A percentile compares a stretch with the other conserved stretches of the same genome.
These are phyloP conservation scores for Naganishia sp. DNA, from an alignment of 1,284 basidiomycete genomes.

Conservation along the genomic window DNA sequence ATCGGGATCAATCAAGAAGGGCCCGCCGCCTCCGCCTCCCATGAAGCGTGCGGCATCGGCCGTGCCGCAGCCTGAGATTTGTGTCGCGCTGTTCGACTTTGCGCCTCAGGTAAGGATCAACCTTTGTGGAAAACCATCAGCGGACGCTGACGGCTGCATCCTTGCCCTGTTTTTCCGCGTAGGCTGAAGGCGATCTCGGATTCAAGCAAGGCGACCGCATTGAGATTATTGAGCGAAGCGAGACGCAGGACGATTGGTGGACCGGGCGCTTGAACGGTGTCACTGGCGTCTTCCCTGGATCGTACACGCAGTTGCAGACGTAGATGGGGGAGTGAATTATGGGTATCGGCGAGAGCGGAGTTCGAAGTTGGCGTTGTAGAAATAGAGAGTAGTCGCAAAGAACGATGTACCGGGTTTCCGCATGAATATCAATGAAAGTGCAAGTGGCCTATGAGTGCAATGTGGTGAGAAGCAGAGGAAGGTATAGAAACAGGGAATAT, in stretches of 20 bases:
- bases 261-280: constrained; percentile 81
- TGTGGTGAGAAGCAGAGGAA: not conserved
- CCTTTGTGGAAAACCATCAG: too few species aligned
- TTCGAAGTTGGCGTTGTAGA: not conserved
- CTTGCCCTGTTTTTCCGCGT: constrained; percentile 23
- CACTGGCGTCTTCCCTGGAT: constrained; percentile 92
- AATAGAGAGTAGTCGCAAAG: not conserved
- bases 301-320: constrained; percentile 50
- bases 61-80: constrained; percentile 64
- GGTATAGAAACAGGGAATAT: not conserved
- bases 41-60: constrained; percentile 73
- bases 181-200: constrained; percentile 90
- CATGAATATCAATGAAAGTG: too few species aligned
- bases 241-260: constrained; percentile 95
- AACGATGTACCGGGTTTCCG: too few species aligned
- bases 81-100: constrained; percentile 95
- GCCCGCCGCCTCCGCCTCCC: constrained; percentile 83
- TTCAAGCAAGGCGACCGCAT: constrained; percentile 93
- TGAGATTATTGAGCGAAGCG: constrained; percentile 83
- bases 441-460: too few species aligned
- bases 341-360: too few species aligned
- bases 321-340: not conserved
- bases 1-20: constrained; percentile 65
- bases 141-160: not conserved
- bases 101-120: constrained; percentile 69